Evolutionary conservation across 495 filamentous ascomycete species (phyloP).

Genomic region (Clohesyomyces aquaticus): DNA sequence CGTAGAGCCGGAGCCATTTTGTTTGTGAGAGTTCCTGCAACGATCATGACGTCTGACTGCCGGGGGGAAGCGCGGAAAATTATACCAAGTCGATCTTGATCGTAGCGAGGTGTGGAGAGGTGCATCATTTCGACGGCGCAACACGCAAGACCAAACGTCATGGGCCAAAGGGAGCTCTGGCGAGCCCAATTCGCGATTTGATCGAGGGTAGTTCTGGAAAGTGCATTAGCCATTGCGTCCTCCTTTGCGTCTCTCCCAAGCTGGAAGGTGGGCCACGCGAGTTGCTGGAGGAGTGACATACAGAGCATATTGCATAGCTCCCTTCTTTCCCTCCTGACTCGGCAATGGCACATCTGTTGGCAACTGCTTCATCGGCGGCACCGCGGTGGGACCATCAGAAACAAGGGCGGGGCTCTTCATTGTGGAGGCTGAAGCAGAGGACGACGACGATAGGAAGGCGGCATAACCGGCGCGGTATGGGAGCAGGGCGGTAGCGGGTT

Average conservation of each 20-base stretch:
- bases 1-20: constrained; percentile 96
- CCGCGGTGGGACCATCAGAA: constrained; percentile 42
- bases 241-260: background rate
- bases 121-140: constrained; percentile 99
- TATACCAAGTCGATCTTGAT: constrained; percentile 93
- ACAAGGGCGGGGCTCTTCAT: constrained; percentile 46
- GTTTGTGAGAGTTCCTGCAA: constrained; percentile 93
- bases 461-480: constrained; percentile 58
- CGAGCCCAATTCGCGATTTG: constrained; percentile 93
- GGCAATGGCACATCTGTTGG: constrained; percentile 80
- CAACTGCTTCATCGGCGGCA: constrained; percentile 56
- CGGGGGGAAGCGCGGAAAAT: constrained; percentile 96
- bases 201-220: constrained; percentile 80
- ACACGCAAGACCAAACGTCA: constrained; percentile 97
- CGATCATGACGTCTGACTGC: constrained; percentile 98
- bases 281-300: constrained; percentile 51
- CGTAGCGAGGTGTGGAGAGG: constrained; percentile 91
- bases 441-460: constrained; percentile 64
- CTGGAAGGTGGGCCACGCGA: background rate
- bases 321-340: constrained; percentile 92
- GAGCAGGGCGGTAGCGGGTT: constrained; percentile 61
- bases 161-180: constrained; percentile 92
- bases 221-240: constrained; percentile 31
- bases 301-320: constrained; percentile 96
- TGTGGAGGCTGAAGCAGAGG: constrained; percentile 59